Evolutionary conservation across 208 protist species (phyloP), one percentile per base, ranked within the genome.

Genomic region (Leishmania martiniquensis): DNA sequence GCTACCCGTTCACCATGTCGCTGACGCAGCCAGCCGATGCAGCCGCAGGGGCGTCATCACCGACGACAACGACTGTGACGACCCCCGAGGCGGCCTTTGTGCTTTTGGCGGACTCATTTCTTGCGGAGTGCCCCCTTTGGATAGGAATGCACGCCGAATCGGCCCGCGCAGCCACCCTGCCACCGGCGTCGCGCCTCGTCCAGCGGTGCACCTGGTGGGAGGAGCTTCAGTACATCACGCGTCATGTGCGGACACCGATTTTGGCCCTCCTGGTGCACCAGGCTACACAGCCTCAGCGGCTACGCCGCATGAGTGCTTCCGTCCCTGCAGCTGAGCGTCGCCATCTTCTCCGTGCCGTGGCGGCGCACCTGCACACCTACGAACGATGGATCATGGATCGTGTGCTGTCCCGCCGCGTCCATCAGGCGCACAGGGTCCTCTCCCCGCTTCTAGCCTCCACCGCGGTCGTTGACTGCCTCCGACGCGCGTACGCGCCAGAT

Each of bases 161-260:
- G 12, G 75, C 10, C 4, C 6, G 37, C 69, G 22, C 74, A 42
- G 47, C 73, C 0, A 47, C 75, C 29, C 49, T 55, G 7, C 20
- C 79, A 4, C 51, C 70, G 22, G 25, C 71, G 63, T 42, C 37
- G 45, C 44, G 29, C 15, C 9, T 52, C 32, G 34, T 69, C 34
- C 67, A 82, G 62, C 82, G 82, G 44, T 69, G 82, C 49, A 32
- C 39, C 34, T 82, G 77, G 82, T 47, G 89, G 25, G 82, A 92
- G 32, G 80, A 86, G 37, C 78, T 92, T 57, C 76, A 78, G 59
- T 65, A 80, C 63, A 83, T 92, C 80, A 89, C 85, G 7, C 69
- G 55, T 2, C 78, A 86, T 60, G 39, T 92, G 49, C 88, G 88
- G 45, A 82, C 67, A 13, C 88, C 88, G 1, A 80, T 92, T 42